Conservation (phyloP, 495 filamentous ascomycete genomes). For the Talaromyces wortmannii region DNA sequence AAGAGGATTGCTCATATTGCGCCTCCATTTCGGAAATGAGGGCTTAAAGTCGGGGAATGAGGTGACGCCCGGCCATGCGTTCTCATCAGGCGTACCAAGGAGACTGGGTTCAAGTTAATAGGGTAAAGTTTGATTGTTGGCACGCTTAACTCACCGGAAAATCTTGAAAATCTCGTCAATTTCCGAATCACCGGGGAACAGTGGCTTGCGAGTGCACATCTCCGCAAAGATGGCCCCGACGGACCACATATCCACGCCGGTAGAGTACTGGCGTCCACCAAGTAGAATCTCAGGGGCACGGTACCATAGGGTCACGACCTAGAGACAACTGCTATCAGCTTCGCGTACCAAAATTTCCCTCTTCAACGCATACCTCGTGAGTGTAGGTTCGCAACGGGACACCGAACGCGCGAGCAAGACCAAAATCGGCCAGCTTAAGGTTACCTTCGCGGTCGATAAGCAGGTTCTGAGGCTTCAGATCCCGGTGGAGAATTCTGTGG, state of each 20-base stretch:
- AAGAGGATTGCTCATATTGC: conserved; percentile 54
- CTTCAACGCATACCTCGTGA: conserved; percentile 61
- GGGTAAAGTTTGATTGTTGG: background rate
- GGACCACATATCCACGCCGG: conserved; percentile 99
- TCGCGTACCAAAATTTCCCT: background rate
- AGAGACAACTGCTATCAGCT: background rate
- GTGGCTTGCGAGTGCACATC: conserved; percentile 96
- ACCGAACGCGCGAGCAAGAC: conserved; percentile 91
- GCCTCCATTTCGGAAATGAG: conserved; percentile 92
- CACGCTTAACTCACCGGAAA: conserved; percentile 61
- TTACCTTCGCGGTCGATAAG: conserved; percentile 93
- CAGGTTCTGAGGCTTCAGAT: conserved; percentile 97
- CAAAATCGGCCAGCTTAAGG: conserved; percentile 96
- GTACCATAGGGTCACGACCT: conserved; percentile 98
- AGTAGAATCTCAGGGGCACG: conserved; percentile 96
- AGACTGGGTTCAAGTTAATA: conserved; percentile 45
- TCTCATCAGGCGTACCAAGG: conserved; percentile 85
- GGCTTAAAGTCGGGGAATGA: conserved; percentile 97
- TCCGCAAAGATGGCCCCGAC: conserved; percentile 98
- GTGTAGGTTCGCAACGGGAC: conserved; percentile 96
- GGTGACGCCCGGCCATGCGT: conserved; percentile 90
- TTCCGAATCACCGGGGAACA: conserved; percentile 97
- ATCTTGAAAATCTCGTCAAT: conserved; percentile 99
- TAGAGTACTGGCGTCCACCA: conserved; percentile 94
- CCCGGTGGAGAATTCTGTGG: conserved; percentile 88